Percentiles rank a stretch among this genome's conserved stretches.
Conservation (phyloP, 352 stramenopile species). For the Globisporangium acanthophoron region DNA sequence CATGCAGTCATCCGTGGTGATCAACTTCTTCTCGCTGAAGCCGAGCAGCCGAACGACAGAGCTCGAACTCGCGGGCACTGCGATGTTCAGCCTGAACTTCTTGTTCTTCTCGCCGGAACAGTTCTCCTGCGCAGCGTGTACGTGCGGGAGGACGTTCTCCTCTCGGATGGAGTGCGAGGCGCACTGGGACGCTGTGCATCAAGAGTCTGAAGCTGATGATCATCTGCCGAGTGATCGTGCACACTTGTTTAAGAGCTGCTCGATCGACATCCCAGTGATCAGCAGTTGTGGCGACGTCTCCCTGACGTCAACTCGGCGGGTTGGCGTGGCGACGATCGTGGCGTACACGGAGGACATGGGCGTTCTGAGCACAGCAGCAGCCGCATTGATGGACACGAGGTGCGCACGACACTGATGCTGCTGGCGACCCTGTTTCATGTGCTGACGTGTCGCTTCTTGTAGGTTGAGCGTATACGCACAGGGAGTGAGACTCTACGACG, state of each 20-base stretch:
- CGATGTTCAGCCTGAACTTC: constrained; percentile 71
- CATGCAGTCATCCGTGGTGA: constrained; percentile 37
- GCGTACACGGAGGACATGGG: constrained; percentile 37
- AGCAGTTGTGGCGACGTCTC: not conserved
- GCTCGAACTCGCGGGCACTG: constrained; percentile 18
- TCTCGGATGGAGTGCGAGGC: constrained; percentile 18
- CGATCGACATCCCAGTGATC: constrained; percentile 54
- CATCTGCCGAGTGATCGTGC: not conserved
- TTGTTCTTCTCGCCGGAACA: constrained; percentile 56
- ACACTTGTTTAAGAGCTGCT: constrained; percentile 40
- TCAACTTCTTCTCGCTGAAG: constrained; percentile 24
- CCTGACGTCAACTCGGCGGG: not conserved
- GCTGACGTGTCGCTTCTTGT: not conserved
- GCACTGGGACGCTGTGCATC: constrained; percentile 21
- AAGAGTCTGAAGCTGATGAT: not conserved
- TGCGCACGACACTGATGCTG: not conserved
- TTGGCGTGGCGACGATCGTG: constrained; percentile 27
- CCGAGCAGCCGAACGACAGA: not conserved
- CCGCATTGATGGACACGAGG: not conserved
- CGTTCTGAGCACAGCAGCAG: constrained; percentile 10
- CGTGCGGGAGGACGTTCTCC: constrained; percentile 31
- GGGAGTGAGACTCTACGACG: constrained; percentile 3
- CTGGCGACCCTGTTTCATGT: not conserved
- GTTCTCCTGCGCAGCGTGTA: constrained; percentile 31
- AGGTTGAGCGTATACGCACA: not conserved